A percentile compares a stretch with the other conserved stretches of the same genome.
Conservation (phyloP, 2,329 filamentous ascomycete species). For the Cercospora zeae-maydis region DNA sequence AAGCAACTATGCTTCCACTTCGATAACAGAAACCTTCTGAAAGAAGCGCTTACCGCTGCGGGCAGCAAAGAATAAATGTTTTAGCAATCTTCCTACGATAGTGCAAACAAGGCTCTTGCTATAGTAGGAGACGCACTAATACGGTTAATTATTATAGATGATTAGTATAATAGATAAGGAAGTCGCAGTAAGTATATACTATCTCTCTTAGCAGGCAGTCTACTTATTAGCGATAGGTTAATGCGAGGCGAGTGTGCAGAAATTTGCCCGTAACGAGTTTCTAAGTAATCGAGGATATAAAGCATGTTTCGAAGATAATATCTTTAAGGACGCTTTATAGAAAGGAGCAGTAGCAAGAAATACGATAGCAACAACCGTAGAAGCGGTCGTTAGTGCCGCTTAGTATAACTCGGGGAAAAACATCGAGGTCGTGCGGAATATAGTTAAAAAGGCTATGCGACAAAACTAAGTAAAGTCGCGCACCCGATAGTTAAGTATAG, state of each 20-base stretch:
- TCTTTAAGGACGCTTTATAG: background rate
- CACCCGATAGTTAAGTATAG: background rate
- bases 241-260: background rate
- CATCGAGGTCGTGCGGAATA: background rate
- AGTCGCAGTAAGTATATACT: background rate
- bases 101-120: background rate
- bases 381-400: background rate
- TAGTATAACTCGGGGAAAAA: background rate
- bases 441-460: background rate
- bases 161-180: background rate
- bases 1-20: background rate
- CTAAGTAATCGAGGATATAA: background rate
- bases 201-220: background rate
- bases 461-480: background rate
- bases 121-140: background rate
- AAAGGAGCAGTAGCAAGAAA: background rate
- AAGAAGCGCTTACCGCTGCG: background rate
- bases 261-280: background rate
- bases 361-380: background rate
- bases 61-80: background rate
- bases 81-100: background rate
- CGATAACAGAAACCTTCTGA: background rate
- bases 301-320: background rate
- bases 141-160: background rate
- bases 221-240: background rate